A percentile compares a stretch with the other conserved stretches of the same genome.
phyloP scores from a whole-genome alignment of 208 protist genomes.

The Trypanosoma melophagium region DNA sequence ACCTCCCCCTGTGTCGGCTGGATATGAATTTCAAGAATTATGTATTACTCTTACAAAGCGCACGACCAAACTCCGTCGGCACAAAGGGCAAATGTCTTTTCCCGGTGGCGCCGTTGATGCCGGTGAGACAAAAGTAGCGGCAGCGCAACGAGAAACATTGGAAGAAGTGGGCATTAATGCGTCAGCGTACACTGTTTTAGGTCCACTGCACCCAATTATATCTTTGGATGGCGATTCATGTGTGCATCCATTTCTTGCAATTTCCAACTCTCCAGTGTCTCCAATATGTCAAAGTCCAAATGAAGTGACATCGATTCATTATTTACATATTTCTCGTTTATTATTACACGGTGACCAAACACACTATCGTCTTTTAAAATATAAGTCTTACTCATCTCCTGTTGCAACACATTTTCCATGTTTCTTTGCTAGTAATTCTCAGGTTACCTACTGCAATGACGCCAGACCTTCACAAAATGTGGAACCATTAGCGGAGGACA shows the following conservation, averaged over 20 bases:
- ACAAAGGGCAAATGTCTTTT: constrained; percentile 83
- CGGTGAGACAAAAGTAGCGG: constrained; percentile 46
- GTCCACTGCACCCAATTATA: constrained; percentile 50
- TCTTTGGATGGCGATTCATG: constrained; percentile 24
- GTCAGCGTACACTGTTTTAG: constrained; percentile 48
- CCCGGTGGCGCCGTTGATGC: constrained; percentile 66
- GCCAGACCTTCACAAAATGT: constrained; percentile 29
- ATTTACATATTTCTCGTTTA: constrained; percentile 73
- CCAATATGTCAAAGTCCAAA: constrained; percentile 56
- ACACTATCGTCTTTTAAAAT: constrained; percentile 64
- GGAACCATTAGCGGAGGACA: constrained; percentile 38
- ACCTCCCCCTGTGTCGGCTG: constrained; percentile 26
- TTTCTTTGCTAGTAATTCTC: constrained; percentile 71
- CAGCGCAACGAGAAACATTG: constrained; percentile 70
- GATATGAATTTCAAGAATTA: constrained; percentile 66
- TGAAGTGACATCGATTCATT: constrained; percentile 83
- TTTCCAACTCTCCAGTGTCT: constrained; percentile 31
- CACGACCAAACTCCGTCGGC: constrained; percentile 46
- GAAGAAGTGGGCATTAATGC: constrained; percentile 79
- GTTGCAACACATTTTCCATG: constrained; percentile 70
- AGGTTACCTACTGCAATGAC: constrained; percentile 24
- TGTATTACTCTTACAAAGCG: constrained; percentile 87
- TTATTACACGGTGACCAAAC: constrained; percentile 44
- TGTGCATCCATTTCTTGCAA: constrained; percentile 64
- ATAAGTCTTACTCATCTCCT: constrained; percentile 27